Percentiles rank a stretch among this genome's conserved stretches.
These are phyloP conservation scores for Oryza meyeriana DNA, from an alignment of 176 grass and related monocot genomes.

Conservation along the genomic window DNA sequence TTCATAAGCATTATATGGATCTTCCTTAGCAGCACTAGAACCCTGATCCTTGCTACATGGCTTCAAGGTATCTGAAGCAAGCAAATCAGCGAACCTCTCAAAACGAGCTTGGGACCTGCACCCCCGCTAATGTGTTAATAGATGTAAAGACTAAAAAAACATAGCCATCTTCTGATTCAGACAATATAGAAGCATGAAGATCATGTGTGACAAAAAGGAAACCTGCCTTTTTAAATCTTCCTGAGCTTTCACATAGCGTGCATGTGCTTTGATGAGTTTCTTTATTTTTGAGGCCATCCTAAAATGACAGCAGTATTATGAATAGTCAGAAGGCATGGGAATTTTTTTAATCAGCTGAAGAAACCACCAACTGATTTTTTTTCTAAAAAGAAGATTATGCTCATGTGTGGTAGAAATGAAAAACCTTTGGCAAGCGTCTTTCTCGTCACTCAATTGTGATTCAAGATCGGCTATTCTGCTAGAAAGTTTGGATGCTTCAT, in stretches of 20 bases:
- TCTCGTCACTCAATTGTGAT: conserved; percentile 55
- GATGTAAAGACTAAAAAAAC: conserved; percentile 17
- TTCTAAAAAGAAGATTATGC: not conserved
- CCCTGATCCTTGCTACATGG: conserved; percentile 51
- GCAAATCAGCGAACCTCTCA: conserved; percentile 61
- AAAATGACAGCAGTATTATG: conserved; percentile 14
- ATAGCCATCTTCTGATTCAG: conserved; percentile 4
- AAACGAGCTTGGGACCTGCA: conserved; percentile 72
- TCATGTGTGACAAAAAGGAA: conserved; percentile 18
- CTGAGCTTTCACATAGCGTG: conserved; percentile 61
- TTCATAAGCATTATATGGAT: conserved; percentile 50
- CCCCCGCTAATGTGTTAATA: conserved; percentile 15
- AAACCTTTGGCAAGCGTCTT: conserved; percentile 68
- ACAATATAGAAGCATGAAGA: not conserved
- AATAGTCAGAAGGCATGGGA: not conserved
- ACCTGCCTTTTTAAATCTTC: conserved; percentile 80
- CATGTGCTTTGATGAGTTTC: conserved; percentile 77
- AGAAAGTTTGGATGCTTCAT: conserved; percentile 63
- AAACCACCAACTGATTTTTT: not conserved
- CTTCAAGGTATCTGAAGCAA: conserved; percentile 62
- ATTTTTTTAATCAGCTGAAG: conserved; percentile 9
- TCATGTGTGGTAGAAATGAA: conserved; percentile 15
- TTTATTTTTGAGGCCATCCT: conserved; percentile 77
- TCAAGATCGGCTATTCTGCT: conserved; percentile 66
- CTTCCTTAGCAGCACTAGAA: conserved; percentile 45